Evolutionary conservation across 169 alveolate species (phyloP).

Genomic region (Plasmodium fragile): DNA sequence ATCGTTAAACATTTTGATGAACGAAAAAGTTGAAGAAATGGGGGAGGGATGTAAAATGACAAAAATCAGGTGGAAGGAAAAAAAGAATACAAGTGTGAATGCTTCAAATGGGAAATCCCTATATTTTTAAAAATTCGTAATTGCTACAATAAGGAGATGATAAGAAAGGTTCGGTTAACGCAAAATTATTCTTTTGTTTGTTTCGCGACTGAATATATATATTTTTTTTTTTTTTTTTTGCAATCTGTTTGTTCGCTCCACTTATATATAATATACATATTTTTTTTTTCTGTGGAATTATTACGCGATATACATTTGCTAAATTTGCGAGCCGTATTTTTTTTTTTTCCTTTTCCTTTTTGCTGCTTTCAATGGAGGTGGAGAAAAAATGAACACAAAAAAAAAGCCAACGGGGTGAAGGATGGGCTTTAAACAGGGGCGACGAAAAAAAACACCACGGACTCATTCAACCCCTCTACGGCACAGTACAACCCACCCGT

Average conservation of each 20-base stretch:
- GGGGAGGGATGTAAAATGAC: background rate
- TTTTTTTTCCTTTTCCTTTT: background rate
- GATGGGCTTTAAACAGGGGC: background rate
- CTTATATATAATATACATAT: background rate
- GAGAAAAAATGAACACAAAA: background rate
- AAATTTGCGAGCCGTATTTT: background rate
- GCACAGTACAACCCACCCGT: background rate
- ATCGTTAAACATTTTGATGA: conserved; percentile 88
- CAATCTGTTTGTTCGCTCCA: background rate
- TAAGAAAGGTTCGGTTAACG: background rate
- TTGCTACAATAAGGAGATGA: background rate
- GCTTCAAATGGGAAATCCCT: background rate
- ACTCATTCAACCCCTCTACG: background rate
- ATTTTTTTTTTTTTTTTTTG: no score
- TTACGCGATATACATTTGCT: background rate
- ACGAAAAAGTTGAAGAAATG: conserved; percentile 77
- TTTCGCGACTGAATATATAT: background rate
- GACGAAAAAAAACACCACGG: background rate
- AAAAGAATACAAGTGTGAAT: background rate
- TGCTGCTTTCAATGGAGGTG: background rate
- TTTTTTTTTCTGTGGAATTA: background rate
- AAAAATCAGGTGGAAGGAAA: background rate
- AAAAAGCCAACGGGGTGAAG: background rate
- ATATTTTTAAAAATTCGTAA: no score
- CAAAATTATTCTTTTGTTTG: background rate